Base-by-base conservation (phyloP, 495 filamentous ascomycete genomes). In the Neurospora sp. region DNA sequence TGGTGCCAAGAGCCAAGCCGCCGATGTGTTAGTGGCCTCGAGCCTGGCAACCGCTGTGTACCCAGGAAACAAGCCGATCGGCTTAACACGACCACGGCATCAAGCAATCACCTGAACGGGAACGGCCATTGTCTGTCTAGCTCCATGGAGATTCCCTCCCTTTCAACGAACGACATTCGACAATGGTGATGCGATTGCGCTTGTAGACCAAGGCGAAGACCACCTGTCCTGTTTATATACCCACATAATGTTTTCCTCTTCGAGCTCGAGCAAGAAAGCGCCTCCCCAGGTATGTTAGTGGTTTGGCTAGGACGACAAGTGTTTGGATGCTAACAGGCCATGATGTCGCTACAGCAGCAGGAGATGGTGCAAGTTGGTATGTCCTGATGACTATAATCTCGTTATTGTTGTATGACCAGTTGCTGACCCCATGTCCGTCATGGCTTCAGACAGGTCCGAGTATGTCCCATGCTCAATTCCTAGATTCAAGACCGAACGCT, bases 311-410 rank as follows among this genome's bases (percentile, higher is more conserved):
- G 60, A 7, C 39, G 70, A 70, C 70, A 46, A 18, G 60, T 38
- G 72, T 60, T 44, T 35, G 9, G 16, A 37, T 72, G 62, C 79
- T 78, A 75, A 81, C 81, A 62, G 27, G 54, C 27, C 54, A 35
- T 81, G 77, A 82, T 77, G 73, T 78, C 73, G 73, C 73, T 69
- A 40, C 72, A 40, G 71, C 71, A 78, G 69, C 80, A 98, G 95
- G 95, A 99, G 89, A 99, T 99, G 96, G 93, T 97, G 76, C 95
- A 99, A 91, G 94, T 99, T 87, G 96, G 96, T 98, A 89, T 78
- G 84, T 82, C 46, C 9, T 40, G 12, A 23, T 60, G 49, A 80
- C 85, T 86, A 73, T 75, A 54, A 20, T 54, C 35, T 70, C 60
- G 69, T 39, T 70, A 27, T 44, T 62, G 54, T 71, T 74, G 4